phyloP scores from a whole-genome alignment of 306 rosid species.

The Pyrus pyrifolia region DNA sequence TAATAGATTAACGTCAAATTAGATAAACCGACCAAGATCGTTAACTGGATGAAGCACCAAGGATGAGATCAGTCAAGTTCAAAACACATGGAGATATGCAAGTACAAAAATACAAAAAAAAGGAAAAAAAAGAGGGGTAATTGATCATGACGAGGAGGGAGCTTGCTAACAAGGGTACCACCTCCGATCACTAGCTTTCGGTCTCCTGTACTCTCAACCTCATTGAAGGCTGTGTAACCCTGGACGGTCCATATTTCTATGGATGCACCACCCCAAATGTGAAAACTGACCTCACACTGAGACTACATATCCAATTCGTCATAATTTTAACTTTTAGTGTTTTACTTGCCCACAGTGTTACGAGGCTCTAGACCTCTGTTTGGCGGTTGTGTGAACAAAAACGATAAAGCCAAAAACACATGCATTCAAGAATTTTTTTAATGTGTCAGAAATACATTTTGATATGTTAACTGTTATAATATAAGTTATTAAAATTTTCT shows the following conservation, averaged over 20 bases:
- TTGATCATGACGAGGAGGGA: not conserved
- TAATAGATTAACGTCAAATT: not conserved
- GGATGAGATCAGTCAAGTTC: not conserved
- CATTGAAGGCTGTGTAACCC: not conserved
- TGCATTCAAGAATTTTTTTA: rapidly evolving
- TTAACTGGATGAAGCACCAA: too few species aligned
- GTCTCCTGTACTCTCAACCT: not conserved
- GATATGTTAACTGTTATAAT: too few species aligned
- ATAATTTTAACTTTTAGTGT: not conserved
- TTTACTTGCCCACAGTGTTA: not conserved
- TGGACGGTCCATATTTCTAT: not conserved
- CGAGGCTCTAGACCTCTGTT: not conserved
- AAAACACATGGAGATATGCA: not conserved
- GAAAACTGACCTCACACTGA: not conserved
- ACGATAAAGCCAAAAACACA: not conserved
- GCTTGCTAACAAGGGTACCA: constrained; percentile 3
- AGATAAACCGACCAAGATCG: not conserved
- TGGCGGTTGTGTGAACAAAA: constrained; percentile 2
- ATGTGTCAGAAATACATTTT: too few species aligned
- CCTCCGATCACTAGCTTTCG: not conserved
- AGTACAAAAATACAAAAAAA: not conserved
- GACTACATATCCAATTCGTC: not conserved
- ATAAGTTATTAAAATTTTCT: too few species aligned
- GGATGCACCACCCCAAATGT: constrained; percentile 2
- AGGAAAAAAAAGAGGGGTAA: not conserved